phyloP scores from a whole-genome alignment of 108 stramenopile genomes.

The Skeletonema potamos region DNA sequence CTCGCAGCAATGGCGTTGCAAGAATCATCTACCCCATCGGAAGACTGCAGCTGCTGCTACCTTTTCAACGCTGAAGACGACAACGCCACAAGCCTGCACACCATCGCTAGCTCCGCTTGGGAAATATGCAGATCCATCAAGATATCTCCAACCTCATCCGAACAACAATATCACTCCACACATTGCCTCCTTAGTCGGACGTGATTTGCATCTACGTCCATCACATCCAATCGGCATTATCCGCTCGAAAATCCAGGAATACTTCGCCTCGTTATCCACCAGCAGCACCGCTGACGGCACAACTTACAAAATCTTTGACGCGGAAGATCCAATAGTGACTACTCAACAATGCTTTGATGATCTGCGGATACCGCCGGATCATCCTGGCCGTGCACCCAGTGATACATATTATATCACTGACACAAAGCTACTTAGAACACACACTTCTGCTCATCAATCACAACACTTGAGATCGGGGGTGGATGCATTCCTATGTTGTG shows the following conservation, averaged over 20 bases:
- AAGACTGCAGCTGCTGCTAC: background rate
- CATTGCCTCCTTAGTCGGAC: slow-evolving; percentile 81
- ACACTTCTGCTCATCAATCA: slow-evolving; percentile 94
- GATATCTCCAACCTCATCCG: slow-evolving; percentile 36
- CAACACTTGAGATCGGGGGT: slow-evolving; percentile 63
- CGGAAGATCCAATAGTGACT: slow-evolving; percentile 60
- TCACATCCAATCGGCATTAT: slow-evolving; percentile 90
- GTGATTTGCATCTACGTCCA: slow-evolving; percentile 61
- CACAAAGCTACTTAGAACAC: slow-evolving; percentile 81
- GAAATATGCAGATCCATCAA: slow-evolving; percentile 10
- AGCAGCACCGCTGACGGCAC: slow-evolving; percentile 26
- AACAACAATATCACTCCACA: slow-evolving; percentile 80
- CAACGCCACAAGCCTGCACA: background rate
- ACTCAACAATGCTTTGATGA: slow-evolving; percentile 64
- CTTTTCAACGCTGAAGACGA: background rate
- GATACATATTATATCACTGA: slow-evolving; percentile 95
- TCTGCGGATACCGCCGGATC: slow-evolving; percentile 80
- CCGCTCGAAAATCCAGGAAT: slow-evolving; percentile 83
- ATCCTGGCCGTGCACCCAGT: slow-evolving; percentile 76
- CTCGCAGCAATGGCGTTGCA: background rate
- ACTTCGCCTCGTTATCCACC: slow-evolving; percentile 46
- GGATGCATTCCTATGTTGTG: slow-evolving; percentile 83
- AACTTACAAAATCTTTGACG: slow-evolving; percentile 42
- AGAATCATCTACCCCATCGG: background rate
- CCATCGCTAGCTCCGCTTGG: background rate